Base-by-base conservation (phyloP, 768 basidiomycete genomes). In the Mycena alexandri region DNA sequence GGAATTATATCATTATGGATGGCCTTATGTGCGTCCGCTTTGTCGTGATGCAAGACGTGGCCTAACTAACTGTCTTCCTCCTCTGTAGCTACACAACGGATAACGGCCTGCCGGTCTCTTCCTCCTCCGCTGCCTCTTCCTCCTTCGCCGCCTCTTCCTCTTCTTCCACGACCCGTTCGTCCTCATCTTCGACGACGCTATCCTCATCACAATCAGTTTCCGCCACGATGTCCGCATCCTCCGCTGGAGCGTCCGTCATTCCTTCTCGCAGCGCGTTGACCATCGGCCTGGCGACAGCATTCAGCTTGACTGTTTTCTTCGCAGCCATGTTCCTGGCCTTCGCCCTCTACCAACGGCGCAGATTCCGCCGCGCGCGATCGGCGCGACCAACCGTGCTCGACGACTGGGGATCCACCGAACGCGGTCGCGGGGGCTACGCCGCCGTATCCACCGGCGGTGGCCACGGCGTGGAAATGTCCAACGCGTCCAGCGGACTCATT, bases 21-120 rank as follows among this genome's bases (percentile, higher is more conserved):
- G 67, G 57, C 8, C 64, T 68, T 52, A 68, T 68, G 67, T 68
- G 62, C 42, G 61, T 61, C 1, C 43, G 21, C 48, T 46, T 42
- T 29, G 9, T 48, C 24, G 6, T n/a, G 4, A 1, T 22, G 21
- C 38, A 0, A 8, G 36, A 16, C 12, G 16, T n/a, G 12, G 17
- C 10, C 46, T 56, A 3, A 51, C 24, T 2, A 3, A n/a, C n/a
- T n/a, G n/a, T n/a, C n/a, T n/a, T n/a, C n/a, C n/a, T n/a, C n/a
- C n/a, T 21, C 1, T 63, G 17, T 42, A 68, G 67, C 29, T 63
- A 47, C 47, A 68, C 67, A 0, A 24, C 46, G 17, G 58, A 68
- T 34, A 44, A 60, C 33, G 54, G 47, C 2, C 29, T 50, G 3
- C 17, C 55, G 7, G 14, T 41, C 3, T 57, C 63, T 7, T 61